These are phyloP conservation scores for Tilletiopsis washingtonensis DNA, from an alignment of 1,284 basidiomycete species.

Conservation along the genomic window DNA sequence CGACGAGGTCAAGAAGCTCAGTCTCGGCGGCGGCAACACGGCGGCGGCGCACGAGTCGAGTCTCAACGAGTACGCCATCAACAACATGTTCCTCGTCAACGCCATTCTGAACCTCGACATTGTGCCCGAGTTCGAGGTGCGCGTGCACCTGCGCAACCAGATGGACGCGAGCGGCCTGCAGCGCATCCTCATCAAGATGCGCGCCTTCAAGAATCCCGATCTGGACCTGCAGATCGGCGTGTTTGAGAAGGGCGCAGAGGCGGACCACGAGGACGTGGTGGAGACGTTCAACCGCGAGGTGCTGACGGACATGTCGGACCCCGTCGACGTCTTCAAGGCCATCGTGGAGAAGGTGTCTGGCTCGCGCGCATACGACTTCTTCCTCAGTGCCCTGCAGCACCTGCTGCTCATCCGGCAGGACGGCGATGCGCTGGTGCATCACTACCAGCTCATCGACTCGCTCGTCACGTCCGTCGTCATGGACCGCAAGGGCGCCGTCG, in stretches of 20 bases:
- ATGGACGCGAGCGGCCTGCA: slow-evolving; percentile 81
- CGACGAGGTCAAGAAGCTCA: slow-evolving; percentile 64
- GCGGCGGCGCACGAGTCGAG: slow-evolving; percentile 71
- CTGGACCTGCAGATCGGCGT: slow-evolving; percentile 65
- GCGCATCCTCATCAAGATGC: slow-evolving; percentile 65
- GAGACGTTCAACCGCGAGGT: slow-evolving; percentile 70
- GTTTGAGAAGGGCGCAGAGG: slow-evolving; percentile 63
- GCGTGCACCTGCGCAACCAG: slow-evolving; percentile 73
- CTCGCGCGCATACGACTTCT: slow-evolving; percentile 72
- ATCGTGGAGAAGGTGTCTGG: slow-evolving; percentile 67
- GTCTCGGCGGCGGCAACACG: slow-evolving; percentile 17
- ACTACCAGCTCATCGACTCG: slow-evolving; percentile 90
- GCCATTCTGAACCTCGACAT: slow-evolving; percentile 39
- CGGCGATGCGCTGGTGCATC: slow-evolving; percentile 63
- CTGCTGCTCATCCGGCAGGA: slow-evolving; percentile 82
- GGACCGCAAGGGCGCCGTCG: slow-evolving; percentile 65
- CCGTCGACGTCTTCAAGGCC: slow-evolving; percentile 78
- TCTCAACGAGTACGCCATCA: slow-evolving; percentile 53
- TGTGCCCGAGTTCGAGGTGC: slow-evolving; percentile 57
- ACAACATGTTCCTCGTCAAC: slow-evolving; percentile 39
- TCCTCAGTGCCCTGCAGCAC: slow-evolving; percentile 87
- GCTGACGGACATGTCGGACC: slow-evolving; percentile 68
- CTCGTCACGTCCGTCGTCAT: slow-evolving; percentile 85
- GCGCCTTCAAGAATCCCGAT: slow-evolving; percentile 57
- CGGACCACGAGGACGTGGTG: slow-evolving; percentile 69